Evolutionary conservation across 129 eudicot species (phyloP), one percentile per base, ranked within the genome.

Genomic region (Artemisia argyi): DNA sequence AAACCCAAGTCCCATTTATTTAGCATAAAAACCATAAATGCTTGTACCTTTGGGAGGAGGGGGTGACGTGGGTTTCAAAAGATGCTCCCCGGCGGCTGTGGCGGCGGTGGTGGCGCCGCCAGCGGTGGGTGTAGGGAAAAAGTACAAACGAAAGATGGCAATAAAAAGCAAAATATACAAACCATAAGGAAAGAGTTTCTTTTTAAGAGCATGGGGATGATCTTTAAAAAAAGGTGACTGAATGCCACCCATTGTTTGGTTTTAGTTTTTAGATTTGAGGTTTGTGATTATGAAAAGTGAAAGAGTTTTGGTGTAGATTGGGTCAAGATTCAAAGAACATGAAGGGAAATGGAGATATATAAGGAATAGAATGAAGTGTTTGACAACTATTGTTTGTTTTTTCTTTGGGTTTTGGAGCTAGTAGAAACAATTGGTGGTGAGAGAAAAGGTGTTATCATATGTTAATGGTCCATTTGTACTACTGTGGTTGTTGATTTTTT

Each of bases 141-240:
- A 76, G 73, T 76, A 90, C 17, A 90, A 59, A 44, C 61, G 89
- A 79, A 87, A 24, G 44, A 90, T 65, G 72, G 83, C 79, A 11
- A 90, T 53, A 6, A 90, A 80, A 13, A 94, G 64, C 32, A 90
- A 68, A 65, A 85, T 81, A 67, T 77, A 88, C 13, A 94, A 24
- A 46, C 78, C 67, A 79, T 70, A 90, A 65, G 91, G 79, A 16
- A 90, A 54, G 11, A 89, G n/a, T 59, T 87, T 89, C 71, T 58
- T 90, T 28, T 78, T 71, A 68, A 82, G 61, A 56, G 78, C 77
- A 35, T 58, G 72, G 44, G 87, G 62, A 13, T 86, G 79, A 10
- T 79, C 88, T 66, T 78, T 83, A 19, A 73, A 76, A 39, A 78
- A 42, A 10, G 42, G 78, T 62, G 39, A 24, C 53, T 65, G 63